These are phyloP conservation scores for Metschnikowia similis DNA, from an alignment of 805 yeast species.

Conservation along the genomic window DNA sequence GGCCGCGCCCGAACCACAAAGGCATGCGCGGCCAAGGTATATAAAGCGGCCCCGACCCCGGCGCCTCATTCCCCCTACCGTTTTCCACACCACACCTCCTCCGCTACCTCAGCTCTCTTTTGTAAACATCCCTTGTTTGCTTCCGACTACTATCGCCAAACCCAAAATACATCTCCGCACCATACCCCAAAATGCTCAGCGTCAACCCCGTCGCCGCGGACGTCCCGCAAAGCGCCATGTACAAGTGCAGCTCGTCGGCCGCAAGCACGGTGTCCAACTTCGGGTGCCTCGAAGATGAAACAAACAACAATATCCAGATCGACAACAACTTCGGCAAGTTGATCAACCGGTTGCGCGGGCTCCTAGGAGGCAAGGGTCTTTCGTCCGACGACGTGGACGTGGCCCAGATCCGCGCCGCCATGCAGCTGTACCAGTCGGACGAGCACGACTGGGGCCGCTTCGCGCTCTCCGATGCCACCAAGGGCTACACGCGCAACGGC, in stretches of 20 bases:
- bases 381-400: conserved; percentile 51
- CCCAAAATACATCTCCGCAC: not conserved
- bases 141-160: too few relatives aligned
- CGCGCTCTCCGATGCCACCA: conserved; percentile 49
- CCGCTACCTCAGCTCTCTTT: not conserved
- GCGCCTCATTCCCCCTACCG: not conserved
- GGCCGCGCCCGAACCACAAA: not conserved
- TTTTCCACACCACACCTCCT: not conserved
- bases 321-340: conserved; percentile 20
- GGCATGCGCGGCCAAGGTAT: not conserved
- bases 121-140: too few relatives aligned
- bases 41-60: conserved; percentile 1
- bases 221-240: conserved; percentile 6
- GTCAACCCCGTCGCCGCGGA: conserved; percentile 6
- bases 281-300: conserved; percentile 17
- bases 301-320: conserved; percentile 14
- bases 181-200: conserved; percentile 3
- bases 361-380: conserved; percentile 33
- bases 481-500: conserved; percentile 65
- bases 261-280: conserved; percentile 12
- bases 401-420: conserved; percentile 37
- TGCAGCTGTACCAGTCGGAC: conserved; percentile 46
- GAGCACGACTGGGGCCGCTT: conserved; percentile 55
- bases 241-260: conserved; percentile 7
- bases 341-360: conserved; percentile 23